Evolutionary conservation across 2,329 filamentous ascomycete genomes (phyloP), one percentile per base, ranked within the genome.

Genomic region (Ophiocordyceps camponoti-floridani): DNA sequence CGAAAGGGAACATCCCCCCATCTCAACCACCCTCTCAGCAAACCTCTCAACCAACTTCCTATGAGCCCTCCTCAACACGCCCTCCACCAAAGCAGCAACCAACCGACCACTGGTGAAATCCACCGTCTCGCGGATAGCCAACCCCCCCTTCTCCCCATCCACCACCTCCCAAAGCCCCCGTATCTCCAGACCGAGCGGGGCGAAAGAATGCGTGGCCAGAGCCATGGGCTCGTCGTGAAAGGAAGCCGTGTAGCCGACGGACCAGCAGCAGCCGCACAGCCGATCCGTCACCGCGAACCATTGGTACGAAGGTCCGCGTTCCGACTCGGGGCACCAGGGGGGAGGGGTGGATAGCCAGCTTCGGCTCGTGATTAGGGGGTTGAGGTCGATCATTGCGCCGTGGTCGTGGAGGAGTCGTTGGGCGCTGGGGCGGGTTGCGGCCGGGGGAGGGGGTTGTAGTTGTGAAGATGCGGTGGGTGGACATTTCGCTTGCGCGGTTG

Each of bases 101-200:
- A 91, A 66, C 47, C 86, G 65, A 54, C 87, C 89, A 64, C 85
- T 93, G 46, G 73, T 73, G 68, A 94, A 51, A 49, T 86, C 80
- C 43, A 91, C 79, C 51, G 94, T 86, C 65, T 94, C 86, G n/a
- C 82, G 72, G 40, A 94, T 65, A 56, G 87, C 93, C 12, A 94
- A 65, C 0, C 85, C 86, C 38, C 13, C 33, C 2, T 5, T 16
- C 4, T 16, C 33, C 11, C 16, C 33, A n/a, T 16, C 33, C 6
- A n/a, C 13, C 33, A 16, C 4, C 6, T 6, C 8, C 33, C 13
- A n/a, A 4, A 37, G 33, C 4, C 33, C 80, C 47, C 77, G 77
- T 52, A 93, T 82, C 49, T 91, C 79, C 44, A 93, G 71, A 11
- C 84, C 84, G 56, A 86, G 73, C 1, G 87, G 85, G 4, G 85